phyloP scores from a whole-genome alignment of 2,329 filamentous ascomycete species.

The Alternaria atra region DNA sequence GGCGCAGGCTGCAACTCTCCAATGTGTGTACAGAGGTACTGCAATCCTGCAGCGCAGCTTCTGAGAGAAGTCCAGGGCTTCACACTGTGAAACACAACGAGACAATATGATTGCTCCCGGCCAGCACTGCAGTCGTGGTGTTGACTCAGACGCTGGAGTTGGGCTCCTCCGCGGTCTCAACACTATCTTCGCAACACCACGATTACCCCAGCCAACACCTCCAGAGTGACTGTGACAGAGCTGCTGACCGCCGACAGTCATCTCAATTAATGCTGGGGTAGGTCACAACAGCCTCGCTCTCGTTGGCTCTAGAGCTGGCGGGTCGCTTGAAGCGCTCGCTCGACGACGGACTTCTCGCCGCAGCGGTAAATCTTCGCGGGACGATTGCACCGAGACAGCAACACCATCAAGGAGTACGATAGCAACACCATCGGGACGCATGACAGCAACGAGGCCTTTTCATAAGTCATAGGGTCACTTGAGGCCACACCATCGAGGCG shows the following conservation, averaged over 20 bases:
- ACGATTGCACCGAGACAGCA: not conserved
- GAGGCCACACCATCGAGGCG: not conserved
- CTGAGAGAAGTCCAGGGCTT: not conserved
- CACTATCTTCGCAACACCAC: slow-evolving; percentile 4
- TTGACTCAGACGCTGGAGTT: not conserved
- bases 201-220: not conserved
- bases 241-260: not conserved
- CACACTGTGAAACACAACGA: not conserved
- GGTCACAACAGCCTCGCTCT: not conserved
- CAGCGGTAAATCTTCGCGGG: not conserved
- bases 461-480: not conserved
- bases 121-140: not conserved
- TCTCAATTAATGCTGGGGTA: not conserved
- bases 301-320: not conserved
- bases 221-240: not conserved
- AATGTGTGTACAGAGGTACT: not conserved
- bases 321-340: not conserved
- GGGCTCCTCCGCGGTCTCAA: slow-evolving; percentile 2
- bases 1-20: not conserved
- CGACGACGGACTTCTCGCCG: not conserved
- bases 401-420: not conserved
- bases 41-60: not conserved
- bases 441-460: not conserved
- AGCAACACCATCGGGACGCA: not conserved
- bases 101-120: not conserved